Conservation (phyloP, 345 rosid genomes). For the Schrenkiella parvula region DNA sequence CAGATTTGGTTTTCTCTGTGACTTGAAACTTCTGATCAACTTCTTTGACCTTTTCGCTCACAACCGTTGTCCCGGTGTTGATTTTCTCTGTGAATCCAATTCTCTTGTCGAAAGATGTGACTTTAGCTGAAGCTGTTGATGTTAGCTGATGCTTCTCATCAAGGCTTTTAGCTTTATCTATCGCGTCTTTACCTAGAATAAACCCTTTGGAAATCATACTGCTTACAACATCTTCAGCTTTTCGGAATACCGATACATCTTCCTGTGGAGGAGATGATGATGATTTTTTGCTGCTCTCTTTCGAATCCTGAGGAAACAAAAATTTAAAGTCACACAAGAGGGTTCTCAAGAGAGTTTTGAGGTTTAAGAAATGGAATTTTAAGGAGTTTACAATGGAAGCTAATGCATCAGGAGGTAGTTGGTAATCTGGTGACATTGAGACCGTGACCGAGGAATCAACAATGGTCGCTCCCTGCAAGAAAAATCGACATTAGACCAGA, state of each 20-base stretch:
- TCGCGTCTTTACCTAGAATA: conserved; percentile 76
- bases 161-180: conserved; percentile 66
- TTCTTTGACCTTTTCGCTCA: conserved; percentile 72
- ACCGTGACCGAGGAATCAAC: conserved; percentile 64
- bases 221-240: conserved; percentile 78
- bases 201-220: conserved; percentile 82
- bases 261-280: conserved; percentile 36
- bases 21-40: conserved; percentile 91
- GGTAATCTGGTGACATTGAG: conserved; percentile 60
- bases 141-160: conserved; percentile 84
- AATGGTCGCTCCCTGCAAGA: conserved; percentile 71
- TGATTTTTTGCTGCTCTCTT: conserved; percentile 28
- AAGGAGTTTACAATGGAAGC: conserved; percentile 40
- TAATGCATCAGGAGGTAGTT: conserved; percentile 64
- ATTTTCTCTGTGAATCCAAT: conserved; percentile 74
- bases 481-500: background rate
- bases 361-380: background rate
- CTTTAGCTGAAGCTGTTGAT: conserved; percentile 78
- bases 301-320: conserved; percentile 32
- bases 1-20: conserved; percentile 81
- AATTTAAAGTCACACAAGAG: background rate
- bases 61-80: conserved; percentile 55
- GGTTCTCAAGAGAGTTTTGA: background rate
- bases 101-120: conserved; percentile 66
- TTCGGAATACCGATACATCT: conserved; percentile 54